Conservation (phyloP, 768 basidiomycete species). For the Boletus barrowsii region DNA sequence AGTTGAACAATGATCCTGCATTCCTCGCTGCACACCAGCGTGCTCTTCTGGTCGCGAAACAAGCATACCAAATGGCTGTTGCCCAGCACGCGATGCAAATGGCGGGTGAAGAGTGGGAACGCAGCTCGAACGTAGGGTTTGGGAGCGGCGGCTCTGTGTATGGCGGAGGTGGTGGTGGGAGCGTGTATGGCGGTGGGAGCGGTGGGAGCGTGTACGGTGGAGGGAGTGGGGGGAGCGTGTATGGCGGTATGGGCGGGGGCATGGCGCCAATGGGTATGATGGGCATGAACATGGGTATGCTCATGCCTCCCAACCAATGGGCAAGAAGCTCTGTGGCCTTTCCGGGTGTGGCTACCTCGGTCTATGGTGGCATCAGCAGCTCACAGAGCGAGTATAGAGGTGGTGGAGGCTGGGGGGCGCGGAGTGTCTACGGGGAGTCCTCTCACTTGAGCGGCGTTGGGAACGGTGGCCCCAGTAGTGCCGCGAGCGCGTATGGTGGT, state of each 20-base stretch:
- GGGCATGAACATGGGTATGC: conserved; percentile 39
- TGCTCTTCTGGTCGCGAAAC: conserved; percentile 83
- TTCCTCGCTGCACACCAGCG: conserved; percentile 80
- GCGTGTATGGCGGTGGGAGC: conserved; percentile 44
- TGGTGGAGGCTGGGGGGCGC: conserved; percentile 47
- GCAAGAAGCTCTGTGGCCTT: conserved; percentile 47
- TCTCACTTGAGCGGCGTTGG: conserved; percentile 9
- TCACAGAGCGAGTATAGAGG: conserved; percentile 68
- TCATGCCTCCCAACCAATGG: conserved; percentile 39
- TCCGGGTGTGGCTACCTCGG: conserved; percentile 46
- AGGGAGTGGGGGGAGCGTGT: conserved; percentile 44
- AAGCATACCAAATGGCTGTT: conserved; percentile 86
- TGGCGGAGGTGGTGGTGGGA: conserved; percentile 40
- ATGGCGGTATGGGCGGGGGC: conserved; percentile 37
- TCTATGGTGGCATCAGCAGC: conserved; percentile 53
- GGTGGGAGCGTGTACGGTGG: conserved; percentile 34
- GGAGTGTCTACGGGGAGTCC: conserved; percentile 67
- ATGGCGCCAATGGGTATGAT: conserved; percentile 41
- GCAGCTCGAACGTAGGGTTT: conserved; percentile 56
- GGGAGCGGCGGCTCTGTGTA: conserved; percentile 36
- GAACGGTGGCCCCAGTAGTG: conserved; percentile 7
- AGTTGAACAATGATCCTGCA: conserved; percentile 48
- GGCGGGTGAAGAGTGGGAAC: conserved; percentile 91
- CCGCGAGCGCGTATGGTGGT: conserved; percentile 21
- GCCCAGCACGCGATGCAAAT: conserved; percentile 88